Evolutionary conservation across 2,329 filamentous ascomycete genomes (phyloP), one percentile per base, ranked within the genome.

Genomic region (Alternaria tenuissima): DNA sequence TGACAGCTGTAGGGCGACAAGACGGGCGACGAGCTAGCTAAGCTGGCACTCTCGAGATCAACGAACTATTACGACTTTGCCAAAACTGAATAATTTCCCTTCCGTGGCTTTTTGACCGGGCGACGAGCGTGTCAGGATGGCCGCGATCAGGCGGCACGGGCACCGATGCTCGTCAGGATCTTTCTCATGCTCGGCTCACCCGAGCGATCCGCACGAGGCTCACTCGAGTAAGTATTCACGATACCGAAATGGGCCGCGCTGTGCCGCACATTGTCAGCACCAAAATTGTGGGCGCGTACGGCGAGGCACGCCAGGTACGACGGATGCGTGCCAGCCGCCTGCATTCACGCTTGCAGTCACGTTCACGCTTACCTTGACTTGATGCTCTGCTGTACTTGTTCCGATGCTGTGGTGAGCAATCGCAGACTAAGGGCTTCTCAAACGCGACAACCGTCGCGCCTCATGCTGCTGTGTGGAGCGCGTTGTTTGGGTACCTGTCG

Each of bases 1-100:
- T 71, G 70, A 72, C 69, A 75, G 66, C 64, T 64, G 68, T 70
- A 74, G 68, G 73, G 71, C 73, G 72, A 74, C 59, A 66, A 72
- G 73, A 71, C 47, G 59, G 24, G 48, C 44, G 58, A 48, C 58
- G 55, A 59, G 63, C 66, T 68, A 63, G 51, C 55, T 56, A 39
- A 36, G 34, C 38, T 56, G 54, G 59, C 55, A 60, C n/a, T 41
- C 36, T 66, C 52, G 42, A 61, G 41, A 48, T 38, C 54, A 61
- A 60, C 49, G 59, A 61, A 57, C 66, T 34, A 42, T 62, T 62
- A 59, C 53, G 59, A 57, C 48, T 61, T 60, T 63, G 60, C 43
- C 55, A 62, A 41, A 39, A 48, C 41, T 57, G 52, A 59, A 58
- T 26, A 55, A 61, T 54, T 20, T 48, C 42, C 16, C 39, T 44